These are phyloP conservation scores for Gossypium schwendimanii DNA, from an alignment of 441 rosid species.

Conservation along the genomic window DNA sequence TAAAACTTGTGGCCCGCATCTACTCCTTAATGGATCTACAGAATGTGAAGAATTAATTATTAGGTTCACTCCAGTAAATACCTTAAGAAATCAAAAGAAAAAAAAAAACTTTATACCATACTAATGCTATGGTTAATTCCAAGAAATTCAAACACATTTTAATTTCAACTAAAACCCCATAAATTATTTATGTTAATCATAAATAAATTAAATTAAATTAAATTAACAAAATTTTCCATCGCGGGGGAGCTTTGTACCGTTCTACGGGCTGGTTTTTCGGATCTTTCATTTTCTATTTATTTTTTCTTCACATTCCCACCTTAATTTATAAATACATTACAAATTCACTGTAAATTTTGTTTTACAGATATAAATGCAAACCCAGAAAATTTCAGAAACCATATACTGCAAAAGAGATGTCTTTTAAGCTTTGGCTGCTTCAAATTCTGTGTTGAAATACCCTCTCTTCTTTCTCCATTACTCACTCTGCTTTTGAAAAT, in stretches of 20 bases:
- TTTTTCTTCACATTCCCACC: background rate
- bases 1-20: too few species aligned
- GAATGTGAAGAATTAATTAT: too few species aligned
- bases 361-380: background rate
- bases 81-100: too few species aligned
- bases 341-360: background rate
- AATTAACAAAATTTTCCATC: background rate
- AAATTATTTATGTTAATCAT: too few species aligned
- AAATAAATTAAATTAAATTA: too few species aligned
- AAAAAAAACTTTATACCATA: too few species aligned
- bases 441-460: background rate
- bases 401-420: background rate
- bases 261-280: background rate
- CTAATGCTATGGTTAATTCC: too few species aligned
- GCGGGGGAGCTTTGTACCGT: background rate
- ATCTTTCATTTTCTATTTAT: background rate
- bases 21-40: fast-evolving
- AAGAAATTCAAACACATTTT: too few species aligned
- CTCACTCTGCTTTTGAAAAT: background rate
- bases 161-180: too few species aligned
- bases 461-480: background rate
- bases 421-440: background rate
- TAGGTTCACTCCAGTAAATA: too few species aligned
- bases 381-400: background rate
- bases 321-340: background rate